phyloP scores from a whole-genome alignment of 352 stramenopile genomes.

The Globisporangium paroecandrum region DNA sequence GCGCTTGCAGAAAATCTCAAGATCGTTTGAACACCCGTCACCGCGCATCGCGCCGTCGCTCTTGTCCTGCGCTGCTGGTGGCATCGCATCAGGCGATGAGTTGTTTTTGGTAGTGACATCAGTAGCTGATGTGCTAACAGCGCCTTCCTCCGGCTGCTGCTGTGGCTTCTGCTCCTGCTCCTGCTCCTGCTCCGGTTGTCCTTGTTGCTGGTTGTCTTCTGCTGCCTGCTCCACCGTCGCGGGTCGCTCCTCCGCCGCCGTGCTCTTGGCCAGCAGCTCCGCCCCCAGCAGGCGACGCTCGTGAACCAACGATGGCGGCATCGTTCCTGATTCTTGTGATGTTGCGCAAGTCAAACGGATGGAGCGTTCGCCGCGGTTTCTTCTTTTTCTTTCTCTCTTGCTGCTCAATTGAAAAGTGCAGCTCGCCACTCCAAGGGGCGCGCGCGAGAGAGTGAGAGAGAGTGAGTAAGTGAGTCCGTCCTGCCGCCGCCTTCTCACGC shows the following conservation, averaged over 20 bases:
- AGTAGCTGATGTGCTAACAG: not conserved
- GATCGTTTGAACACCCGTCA: conserved; percentile 36
- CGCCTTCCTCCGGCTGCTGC: conserved; percentile 1
- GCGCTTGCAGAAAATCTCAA: conserved; percentile 34
- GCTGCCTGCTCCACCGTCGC: not conserved
- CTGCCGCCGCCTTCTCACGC: not conserved
- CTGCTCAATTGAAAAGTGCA: not conserved
- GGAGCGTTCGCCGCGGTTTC: not conserved
- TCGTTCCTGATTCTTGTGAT: not conserved
- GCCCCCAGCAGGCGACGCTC: not conserved
- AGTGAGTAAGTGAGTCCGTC: not conserved
- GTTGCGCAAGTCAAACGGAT: not conserved
- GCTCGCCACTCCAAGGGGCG: not conserved
- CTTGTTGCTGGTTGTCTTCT: conserved; percentile 4
- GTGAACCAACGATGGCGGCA: not conserved
- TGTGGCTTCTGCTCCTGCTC: not conserved
- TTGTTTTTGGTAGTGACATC: conserved; percentile 3
- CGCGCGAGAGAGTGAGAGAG: not conserved
- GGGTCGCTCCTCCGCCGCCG: not conserved
- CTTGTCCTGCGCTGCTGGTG: not conserved
- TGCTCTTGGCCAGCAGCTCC: conserved; percentile 2
- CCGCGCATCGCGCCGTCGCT: not conserved
- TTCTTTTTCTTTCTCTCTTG: not conserved
- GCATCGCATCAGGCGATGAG: not conserved
- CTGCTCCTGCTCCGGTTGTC: not conserved